phyloP scores from a whole-genome alignment of 345 rosid species.

The Hypericum androsaemum region DNA sequence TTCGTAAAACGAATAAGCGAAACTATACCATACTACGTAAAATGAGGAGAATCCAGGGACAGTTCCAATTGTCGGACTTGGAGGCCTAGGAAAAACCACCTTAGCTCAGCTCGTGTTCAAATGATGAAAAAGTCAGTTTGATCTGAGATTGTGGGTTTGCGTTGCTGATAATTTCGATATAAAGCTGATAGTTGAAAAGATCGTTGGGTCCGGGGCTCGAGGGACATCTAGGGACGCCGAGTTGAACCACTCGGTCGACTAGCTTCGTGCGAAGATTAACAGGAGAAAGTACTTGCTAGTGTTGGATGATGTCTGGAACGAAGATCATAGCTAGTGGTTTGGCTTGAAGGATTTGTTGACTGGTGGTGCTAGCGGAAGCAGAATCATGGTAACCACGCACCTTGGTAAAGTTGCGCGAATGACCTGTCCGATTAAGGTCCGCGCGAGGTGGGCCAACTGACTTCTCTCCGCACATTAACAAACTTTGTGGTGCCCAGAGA shows the following conservation, averaged over 20 bases:
- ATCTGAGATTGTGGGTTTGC: neutral
- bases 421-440: neutral
- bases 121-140: neutral
- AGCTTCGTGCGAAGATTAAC: neutral
- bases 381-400: constrained; percentile 12
- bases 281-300: constrained; percentile 10
- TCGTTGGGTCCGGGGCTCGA: constrained; percentile 12
- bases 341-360: neutral
- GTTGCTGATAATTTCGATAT: constrained; percentile 14
- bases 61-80: neutral
- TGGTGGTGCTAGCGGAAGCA: constrained; percentile 11
- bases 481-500: no score
- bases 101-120: neutral
- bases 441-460: no score
- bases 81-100: neutral
- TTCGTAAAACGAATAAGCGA: no score
- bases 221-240: neutral
- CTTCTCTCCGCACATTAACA: no score
- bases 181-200: constrained; percentile 2
- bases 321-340: neutral
- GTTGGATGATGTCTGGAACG: constrained; percentile 15
- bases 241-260: constrained; percentile 1
- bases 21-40: no score
- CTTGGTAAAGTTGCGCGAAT: neutral
- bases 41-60: neutral